A percentile compares a stretch with the other conserved stretches of the same genome.
Evolutionary conservation across 192 early-diverging fungal species (phyloP).

Genomic region (Nowakowskiella sp.): DNA sequence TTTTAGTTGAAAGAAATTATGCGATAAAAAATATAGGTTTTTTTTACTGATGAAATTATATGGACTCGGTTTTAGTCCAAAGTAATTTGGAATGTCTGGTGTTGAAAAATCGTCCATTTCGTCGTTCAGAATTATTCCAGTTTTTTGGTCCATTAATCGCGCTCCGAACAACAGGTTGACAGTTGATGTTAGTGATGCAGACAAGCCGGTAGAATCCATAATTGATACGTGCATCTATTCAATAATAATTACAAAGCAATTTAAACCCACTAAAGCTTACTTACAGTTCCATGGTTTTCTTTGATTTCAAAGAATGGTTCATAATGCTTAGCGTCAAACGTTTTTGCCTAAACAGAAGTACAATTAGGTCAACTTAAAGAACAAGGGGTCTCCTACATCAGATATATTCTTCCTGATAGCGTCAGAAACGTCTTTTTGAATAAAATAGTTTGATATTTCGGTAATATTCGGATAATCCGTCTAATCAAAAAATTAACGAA

Average conservation of each 20-base stretch:
- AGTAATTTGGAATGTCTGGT: conserved; percentile 38
- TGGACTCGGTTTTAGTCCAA: conserved; percentile 75
- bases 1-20: no score
- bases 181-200: conserved; percentile 82
- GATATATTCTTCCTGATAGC: conserved; percentile 63
- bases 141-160: conserved; percentile 72
- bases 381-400: conserved; percentile 30
- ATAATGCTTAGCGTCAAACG: conserved; percentile 68
- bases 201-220: conserved; percentile 61
- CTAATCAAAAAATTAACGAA: not conserved
- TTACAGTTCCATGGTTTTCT: conserved; percentile 73
- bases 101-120: conserved; percentile 91
- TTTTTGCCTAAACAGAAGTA: conserved; percentile 24
- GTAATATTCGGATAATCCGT: conserved; percentile 41
- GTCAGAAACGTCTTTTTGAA: conserved; percentile 60
- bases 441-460: conserved; percentile 49
- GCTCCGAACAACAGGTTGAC: conserved; percentile 85
- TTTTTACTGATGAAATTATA: conserved; percentile 67
- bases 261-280: no score
- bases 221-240: conserved; percentile 72
- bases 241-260: no score
- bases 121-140: conserved; percentile 88
- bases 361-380: conserved; percentile 7
- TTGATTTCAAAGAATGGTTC: conserved; percentile 66
- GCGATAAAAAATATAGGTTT: not conserved